Conservation (phyloP, 164 flowering plant species). For the Tinospora cordifolia region DNA sequence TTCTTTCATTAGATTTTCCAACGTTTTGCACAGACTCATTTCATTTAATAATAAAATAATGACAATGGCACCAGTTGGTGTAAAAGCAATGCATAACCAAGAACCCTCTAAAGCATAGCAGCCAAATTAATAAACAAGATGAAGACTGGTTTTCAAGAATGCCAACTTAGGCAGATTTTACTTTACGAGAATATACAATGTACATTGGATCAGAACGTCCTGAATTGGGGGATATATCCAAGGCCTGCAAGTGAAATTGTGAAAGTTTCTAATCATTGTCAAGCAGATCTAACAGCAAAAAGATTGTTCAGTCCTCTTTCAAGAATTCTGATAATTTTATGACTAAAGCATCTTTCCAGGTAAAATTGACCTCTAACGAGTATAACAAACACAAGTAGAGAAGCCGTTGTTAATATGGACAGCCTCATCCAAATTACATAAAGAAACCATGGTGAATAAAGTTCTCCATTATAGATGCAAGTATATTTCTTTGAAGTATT, state of each 20-base stretch:
- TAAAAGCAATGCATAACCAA: neutral
- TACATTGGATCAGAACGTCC: conserved; percentile 95
- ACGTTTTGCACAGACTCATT: too few species aligned
- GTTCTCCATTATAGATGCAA: too few species aligned
- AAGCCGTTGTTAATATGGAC: too few species aligned
- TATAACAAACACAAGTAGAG: neutral
- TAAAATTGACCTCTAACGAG: neutral
- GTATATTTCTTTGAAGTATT: neutral
- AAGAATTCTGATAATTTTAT: neutral
- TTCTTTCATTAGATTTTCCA: too few species aligned
- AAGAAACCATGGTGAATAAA: too few species aligned
- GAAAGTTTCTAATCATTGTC: neutral
- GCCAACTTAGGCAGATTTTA: conserved; percentile 31
- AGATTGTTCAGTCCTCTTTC: neutral
- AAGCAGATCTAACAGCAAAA: neutral
- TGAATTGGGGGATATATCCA: conserved; percentile 89
- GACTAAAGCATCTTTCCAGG: neutral
- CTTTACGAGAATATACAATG: conserved; percentile 70
- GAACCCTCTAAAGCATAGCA: neutral
- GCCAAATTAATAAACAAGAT: neutral
- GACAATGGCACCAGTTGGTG: neutral
- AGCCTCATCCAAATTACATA: too few species aligned
- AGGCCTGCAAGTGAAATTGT: conserved; percentile 47
- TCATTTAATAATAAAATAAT: too few species aligned
- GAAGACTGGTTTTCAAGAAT: neutral